Percentiles rank a stretch among this genome's conserved stretches.
Conservation (phyloP, 176 grass and related monocot species). For the Thinopyrum elongatum region DNA sequence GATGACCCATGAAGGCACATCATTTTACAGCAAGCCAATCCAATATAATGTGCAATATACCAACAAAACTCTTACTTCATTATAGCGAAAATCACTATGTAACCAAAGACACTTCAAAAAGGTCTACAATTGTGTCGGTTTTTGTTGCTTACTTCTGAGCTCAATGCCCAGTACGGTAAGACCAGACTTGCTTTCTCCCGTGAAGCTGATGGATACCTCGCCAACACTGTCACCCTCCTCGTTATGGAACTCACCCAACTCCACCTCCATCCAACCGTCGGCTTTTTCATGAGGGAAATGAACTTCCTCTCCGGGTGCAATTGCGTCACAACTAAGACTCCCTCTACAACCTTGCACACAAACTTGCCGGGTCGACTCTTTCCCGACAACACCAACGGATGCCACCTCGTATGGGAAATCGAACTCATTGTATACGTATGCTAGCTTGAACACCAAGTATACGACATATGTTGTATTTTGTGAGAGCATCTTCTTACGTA, state of each 20-base stretch:
- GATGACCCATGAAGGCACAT: no score
- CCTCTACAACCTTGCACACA: neutral
- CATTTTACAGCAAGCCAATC: no score
- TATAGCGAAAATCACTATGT: no score
- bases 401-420: neutral
- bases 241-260: conserved; percentile 35
- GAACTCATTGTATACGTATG: no score
- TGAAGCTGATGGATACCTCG: conserved; percentile 41
- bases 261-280: neutral
- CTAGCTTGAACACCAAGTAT: neutral
- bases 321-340: no score
- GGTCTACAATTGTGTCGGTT: neutral
- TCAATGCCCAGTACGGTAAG: conserved; percentile 64
- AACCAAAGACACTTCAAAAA: no score
- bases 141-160: conserved; percentile 34
- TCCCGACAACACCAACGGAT: neutral
- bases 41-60: no score
- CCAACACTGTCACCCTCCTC: conserved; percentile 26
- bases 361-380: neutral
- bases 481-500: neutral
- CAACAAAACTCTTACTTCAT: no score
- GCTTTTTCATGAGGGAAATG: neutral
- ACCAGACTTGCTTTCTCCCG: conserved; percentile 41
- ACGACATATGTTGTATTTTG: neutral
- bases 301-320: no score